Evolutionary conservation across 2,329 filamentous ascomycete genomes (phyloP).

Genomic region (Cladosporium sp.): DNA sequence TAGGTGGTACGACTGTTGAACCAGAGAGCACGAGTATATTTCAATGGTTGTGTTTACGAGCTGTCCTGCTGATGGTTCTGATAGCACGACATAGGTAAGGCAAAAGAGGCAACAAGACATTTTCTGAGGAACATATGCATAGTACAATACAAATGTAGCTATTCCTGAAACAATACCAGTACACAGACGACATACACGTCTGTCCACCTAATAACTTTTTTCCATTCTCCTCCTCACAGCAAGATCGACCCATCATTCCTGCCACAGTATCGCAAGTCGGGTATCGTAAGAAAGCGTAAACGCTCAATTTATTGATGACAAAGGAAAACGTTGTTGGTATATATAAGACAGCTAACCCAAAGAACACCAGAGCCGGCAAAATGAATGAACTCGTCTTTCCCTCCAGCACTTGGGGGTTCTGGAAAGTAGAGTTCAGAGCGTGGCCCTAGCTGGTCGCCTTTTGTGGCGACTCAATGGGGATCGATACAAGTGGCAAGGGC

Average conservation of each 20-base stretch:
- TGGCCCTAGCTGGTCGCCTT: background rate
- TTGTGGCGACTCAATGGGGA: background rate
- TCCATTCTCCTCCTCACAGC: constrained; percentile 1
- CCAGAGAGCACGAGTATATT: background rate
- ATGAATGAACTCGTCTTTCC: constrained; percentile 37
- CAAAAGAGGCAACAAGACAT: background rate
- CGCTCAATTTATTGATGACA: constrained; percentile 15
- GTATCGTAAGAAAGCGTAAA: constrained; percentile 26
- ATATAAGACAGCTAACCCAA: constrained; percentile 17
- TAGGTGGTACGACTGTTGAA: background rate
- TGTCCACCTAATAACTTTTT: constrained; percentile 3
- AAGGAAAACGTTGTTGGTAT: constrained; percentile 6
- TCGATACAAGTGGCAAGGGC: constrained; percentile 20
- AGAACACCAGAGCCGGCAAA: constrained; percentile 6
- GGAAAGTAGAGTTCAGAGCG: constrained; percentile 35
- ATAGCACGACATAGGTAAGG: background rate
- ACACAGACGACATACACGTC: background rate
- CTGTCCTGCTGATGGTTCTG: background rate
- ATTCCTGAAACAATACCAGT: background rate
- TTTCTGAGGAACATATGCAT: background rate
- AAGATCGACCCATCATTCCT: constrained; percentile 31
- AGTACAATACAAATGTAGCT: background rate
- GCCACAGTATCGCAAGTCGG: constrained; percentile 31
- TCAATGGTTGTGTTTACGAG: background rate
- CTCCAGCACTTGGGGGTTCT: constrained; percentile 40